A percentile compares a stretch with the other conserved stretches of the same genome.
Conservation (phyloP, 495 filamentous ascomycete genomes). For the Tuber aestivum region DNA sequence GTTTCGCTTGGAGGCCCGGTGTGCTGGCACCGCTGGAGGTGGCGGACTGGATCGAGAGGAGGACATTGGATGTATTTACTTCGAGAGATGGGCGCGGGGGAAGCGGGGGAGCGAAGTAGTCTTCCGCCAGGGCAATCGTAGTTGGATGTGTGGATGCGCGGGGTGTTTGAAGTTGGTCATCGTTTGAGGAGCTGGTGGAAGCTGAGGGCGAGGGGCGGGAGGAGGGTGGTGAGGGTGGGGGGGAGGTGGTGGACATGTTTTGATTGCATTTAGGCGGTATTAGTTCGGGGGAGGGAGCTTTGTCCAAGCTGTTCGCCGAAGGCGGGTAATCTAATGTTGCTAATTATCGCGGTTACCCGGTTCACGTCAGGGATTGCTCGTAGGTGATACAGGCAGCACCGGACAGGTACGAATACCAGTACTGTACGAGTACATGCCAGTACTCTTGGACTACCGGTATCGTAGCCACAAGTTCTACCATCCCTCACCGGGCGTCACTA, state of each 20-base stretch:
- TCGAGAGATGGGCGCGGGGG: constrained; percentile 23
- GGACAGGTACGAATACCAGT: no score
- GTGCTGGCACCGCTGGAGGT: constrained; percentile 24
- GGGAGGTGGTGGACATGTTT: neutral
- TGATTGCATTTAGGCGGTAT: neutral
- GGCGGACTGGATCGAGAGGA: constrained; percentile 24
- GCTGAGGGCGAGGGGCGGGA: neutral
- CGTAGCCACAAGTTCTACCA: no score
- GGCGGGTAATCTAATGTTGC: neutral
- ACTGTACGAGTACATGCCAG: no score
- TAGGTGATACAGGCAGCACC: no score
- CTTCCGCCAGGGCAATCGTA: constrained; percentile 27
- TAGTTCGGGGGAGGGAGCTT: neutral
- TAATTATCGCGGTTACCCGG: neutral
- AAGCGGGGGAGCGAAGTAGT: constrained; percentile 38
- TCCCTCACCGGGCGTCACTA: no score
- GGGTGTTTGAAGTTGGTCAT: constrained; percentile 40
- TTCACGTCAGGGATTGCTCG: neutral
- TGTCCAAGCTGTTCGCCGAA: neutral
- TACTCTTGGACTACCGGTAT: no score
- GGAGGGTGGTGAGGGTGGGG: neutral
- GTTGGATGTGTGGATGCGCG: constrained; percentile 31
- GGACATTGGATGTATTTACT: constrained; percentile 10
- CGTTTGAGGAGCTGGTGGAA: constrained; percentile 18
- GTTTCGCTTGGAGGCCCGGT: constrained; percentile 35